Conservation (phyloP, 768 basidiomycete genomes). For the Lentinula sp. region DNA sequence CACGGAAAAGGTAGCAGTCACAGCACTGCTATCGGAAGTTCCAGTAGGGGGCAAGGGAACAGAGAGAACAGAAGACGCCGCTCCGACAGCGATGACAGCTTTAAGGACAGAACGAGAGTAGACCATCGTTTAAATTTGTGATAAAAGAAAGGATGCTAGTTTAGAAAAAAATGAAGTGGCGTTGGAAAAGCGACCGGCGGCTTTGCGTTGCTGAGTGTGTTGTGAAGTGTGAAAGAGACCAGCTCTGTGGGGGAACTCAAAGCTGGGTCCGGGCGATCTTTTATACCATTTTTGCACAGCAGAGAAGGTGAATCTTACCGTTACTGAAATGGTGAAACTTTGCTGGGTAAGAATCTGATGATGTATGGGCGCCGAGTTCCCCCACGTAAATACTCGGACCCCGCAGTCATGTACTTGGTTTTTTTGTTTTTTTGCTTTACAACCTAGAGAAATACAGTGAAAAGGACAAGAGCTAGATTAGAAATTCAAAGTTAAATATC, state of each 20-base stretch:
- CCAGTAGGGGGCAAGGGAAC: background rate
- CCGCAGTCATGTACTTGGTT: too few species aligned
- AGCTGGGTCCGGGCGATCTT: background rate
- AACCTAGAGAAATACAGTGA: too few species aligned
- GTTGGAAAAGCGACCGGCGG: background rate
- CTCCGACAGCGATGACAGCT: background rate
- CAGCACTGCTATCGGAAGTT: background rate
- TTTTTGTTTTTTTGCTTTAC: too few species aligned
- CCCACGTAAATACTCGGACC: too few species aligned
- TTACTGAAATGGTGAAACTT: background rate
- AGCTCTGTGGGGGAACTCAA: background rate
- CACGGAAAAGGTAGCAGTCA: background rate
- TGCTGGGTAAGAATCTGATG: background rate
- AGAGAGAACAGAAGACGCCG: background rate
- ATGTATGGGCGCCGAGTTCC: background rate
- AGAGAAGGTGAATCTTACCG: background rate
- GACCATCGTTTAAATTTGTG: background rate
- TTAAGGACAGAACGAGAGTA: background rate
- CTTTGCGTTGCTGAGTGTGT: background rate
- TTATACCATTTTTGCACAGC: background rate
- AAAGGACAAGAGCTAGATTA: too few species aligned
- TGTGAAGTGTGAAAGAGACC: background rate
- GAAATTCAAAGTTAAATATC: too few species aligned
- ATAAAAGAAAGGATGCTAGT: background rate
- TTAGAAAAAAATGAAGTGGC: background rate